Evolutionary conservation across 441 rosid species (phyloP).

Genomic region (Populus hybrid): DNA sequence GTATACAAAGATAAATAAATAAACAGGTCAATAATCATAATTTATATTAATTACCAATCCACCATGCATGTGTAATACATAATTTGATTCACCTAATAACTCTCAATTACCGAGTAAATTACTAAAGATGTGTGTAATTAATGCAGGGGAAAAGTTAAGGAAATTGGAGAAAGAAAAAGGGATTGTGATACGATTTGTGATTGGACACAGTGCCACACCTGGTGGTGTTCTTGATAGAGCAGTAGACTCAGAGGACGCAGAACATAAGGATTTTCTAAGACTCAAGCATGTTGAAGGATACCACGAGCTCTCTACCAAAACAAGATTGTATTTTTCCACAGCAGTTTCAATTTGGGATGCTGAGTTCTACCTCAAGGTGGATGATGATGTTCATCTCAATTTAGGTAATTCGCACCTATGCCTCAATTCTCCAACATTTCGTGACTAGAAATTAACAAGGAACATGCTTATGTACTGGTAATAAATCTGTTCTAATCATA

Average conservation of each 20-base stretch:
- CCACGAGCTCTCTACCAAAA: constrained; percentile 73
- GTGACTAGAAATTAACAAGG: neutral
- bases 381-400: constrained; percentile 87
- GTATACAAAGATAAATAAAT: too few species aligned
- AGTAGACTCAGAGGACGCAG: constrained; percentile 59
- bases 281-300: constrained; percentile 84
- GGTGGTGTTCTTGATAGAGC: constrained; percentile 77
- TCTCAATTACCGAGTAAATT: neutral
- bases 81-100: neutral
- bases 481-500: neutral
- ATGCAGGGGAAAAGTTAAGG: constrained; percentile 58
- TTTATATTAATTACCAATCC: too few species aligned
- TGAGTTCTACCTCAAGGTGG: constrained; percentile 80
- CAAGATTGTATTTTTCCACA: constrained; percentile 76
- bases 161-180: constrained; percentile 80
- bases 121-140: neutral
- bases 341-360: constrained; percentile 79
- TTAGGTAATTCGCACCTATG: constrained; percentile 29
- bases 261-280: constrained; percentile 66
- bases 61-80: too few species aligned
- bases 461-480: neutral
- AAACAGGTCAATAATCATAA: too few species aligned
- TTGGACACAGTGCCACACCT: constrained; percentile 75
- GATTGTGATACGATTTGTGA: constrained; percentile 75
- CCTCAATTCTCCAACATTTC: neutral